Base-by-base conservation (phyloP, 1,284 basidiomycete genomes). In the Marasmius fiardii region DNA sequence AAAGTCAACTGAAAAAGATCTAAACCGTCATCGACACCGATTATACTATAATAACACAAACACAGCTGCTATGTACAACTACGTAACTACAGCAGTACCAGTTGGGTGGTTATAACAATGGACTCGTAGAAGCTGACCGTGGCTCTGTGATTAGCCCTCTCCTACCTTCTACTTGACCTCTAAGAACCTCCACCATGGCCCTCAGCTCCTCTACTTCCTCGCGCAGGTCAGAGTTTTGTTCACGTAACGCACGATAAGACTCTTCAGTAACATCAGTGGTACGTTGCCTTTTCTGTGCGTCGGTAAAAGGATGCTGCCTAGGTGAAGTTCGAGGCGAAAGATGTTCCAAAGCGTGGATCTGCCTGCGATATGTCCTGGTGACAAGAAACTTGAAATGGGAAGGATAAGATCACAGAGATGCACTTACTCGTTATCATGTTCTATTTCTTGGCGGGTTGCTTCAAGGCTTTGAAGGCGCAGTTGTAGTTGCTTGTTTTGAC, bases 121-220 rank as follows among this genome's bases (percentile, higher is more conserved):
- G 24, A 20, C 35, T 41, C 37, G 26, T 37, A 24, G 53, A 44
- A 49, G 44, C 37, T 23, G 26, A 10, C 43, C 56, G 53, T 14
- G 51, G 39, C 33, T 44, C 39, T 24, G 45, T 67, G 33, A 75
- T 65, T 51, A 83, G 60, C 14, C 81, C 78, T 39, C 68, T 73
- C 54, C 70, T 73, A 20, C 81, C 78, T 51, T 72, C 76, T 50
- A 77, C 66, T 62, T 83, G 79, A 51, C 72, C 78, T 63, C 78
- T 86, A 62, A 90, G 65, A 24, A 82, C 64, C 63, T 89, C 86
- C n/a, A 89, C 71, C 77, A 85, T 87, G 24, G 80, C 85, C 54
- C 78, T 79, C 70, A 90, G 68, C 64, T 92, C 89, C 59, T 90
- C 86, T 44, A 88, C 68, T 63, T 88, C 82, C 24, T 86, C 84